Conservation (phyloP, 2,329 filamentous ascomycete genomes). For the Curvularia hawaiiensis region DNA sequence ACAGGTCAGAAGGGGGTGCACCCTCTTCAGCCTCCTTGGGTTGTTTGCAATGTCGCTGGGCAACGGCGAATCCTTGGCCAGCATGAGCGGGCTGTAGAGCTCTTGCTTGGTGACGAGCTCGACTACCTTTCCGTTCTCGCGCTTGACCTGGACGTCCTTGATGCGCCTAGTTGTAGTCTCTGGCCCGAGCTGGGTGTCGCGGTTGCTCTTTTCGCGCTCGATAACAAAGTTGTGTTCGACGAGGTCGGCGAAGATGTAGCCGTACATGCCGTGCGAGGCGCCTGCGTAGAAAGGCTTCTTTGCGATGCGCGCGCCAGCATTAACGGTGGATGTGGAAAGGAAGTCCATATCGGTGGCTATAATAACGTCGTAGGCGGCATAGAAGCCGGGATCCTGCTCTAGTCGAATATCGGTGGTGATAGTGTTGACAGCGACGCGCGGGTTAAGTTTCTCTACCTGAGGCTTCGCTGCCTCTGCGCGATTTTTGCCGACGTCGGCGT, state of each 20-base stretch:
- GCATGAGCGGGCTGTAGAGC: slow-evolving; percentile 82
- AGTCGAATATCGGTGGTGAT: slow-evolving; percentile 67
- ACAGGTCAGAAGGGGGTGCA: slow-evolving; percentile 85
- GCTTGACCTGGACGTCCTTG: slow-evolving; percentile 70
- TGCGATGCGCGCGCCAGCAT: slow-evolving; percentile 81
- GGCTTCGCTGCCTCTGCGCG: slow-evolving; percentile 79
- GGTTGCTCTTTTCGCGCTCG: slow-evolving; percentile 79
- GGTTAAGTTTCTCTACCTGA: slow-evolving; percentile 86
- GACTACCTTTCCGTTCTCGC: slow-evolving; percentile 64
- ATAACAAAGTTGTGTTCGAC: slow-evolving; percentile 90
- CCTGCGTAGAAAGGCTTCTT: slow-evolving; percentile 87
- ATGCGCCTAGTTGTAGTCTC: slow-evolving; percentile 83
- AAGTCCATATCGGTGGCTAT: slow-evolving; percentile 90
- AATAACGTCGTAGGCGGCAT: slow-evolving; percentile 78
- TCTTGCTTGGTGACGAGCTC: slow-evolving; percentile 94
- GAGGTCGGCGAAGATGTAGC: slow-evolving; percentile 92
- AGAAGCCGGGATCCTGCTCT: slow-evolving; percentile 73
- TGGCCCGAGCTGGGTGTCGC: slow-evolving; percentile 60
- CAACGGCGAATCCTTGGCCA: slow-evolving; percentile 81
- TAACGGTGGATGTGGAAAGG: slow-evolving; percentile 75
- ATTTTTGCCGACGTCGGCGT: slow-evolving; percentile 76
- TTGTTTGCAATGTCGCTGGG: slow-evolving; percentile 70
- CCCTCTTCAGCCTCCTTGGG: slow-evolving; percentile 70
- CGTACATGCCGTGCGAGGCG: slow-evolving; percentile 85
- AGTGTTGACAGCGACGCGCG: slow-evolving; percentile 76